Conservation (phyloP, 495 filamentous ascomycete genomes). For the Aspergillus campestris region DNA sequence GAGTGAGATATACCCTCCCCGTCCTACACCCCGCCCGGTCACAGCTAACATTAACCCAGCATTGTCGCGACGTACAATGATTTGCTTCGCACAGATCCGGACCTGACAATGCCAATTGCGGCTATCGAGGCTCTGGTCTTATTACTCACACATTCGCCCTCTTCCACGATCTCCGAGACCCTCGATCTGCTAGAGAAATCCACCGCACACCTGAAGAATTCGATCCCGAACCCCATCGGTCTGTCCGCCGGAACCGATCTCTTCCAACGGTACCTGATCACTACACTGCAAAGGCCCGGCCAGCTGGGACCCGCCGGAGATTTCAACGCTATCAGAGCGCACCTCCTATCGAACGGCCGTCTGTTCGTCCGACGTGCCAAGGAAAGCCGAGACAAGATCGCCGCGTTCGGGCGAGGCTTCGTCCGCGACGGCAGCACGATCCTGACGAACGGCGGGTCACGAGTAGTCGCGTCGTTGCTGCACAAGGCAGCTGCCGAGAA, state of each 20-base stretch:
- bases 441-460: conserved; percentile 77
- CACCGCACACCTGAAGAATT: conserved; percentile 61
- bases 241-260: conserved; percentile 90
- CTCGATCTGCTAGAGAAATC: conserved; percentile 72
- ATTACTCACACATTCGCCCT: conserved; percentile 64
- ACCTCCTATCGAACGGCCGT: conserved; percentile 73
- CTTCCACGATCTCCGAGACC: conserved; percentile 86
- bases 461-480: conserved; percentile 73
- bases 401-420: conserved; percentile 64
- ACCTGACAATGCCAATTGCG: conserved; percentile 90
- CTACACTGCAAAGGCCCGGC: conserved; percentile 50
- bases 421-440: conserved; percentile 69
- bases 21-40: neutral
- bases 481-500: conserved; percentile 59
- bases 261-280: conserved; percentile 88
- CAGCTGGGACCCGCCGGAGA: conserved; percentile 49
- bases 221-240: conserved; percentile 77
- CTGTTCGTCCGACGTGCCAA: conserved; percentile 86
- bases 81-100: conserved; percentile 57
- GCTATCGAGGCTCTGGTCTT: conserved; percentile 90
- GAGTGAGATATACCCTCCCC: conserved; percentile 26
- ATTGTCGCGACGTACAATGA: conserved; percentile 53
- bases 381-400: conserved; percentile 73
- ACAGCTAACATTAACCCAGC: conserved; percentile 22
- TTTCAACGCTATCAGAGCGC: conserved; percentile 74